Percentiles rank a stretch among this genome's conserved stretches.
Evolutionary conservation across 805 yeast genomes (phyloP).

Genomic region (Suhomyces canberraensis): DNA sequence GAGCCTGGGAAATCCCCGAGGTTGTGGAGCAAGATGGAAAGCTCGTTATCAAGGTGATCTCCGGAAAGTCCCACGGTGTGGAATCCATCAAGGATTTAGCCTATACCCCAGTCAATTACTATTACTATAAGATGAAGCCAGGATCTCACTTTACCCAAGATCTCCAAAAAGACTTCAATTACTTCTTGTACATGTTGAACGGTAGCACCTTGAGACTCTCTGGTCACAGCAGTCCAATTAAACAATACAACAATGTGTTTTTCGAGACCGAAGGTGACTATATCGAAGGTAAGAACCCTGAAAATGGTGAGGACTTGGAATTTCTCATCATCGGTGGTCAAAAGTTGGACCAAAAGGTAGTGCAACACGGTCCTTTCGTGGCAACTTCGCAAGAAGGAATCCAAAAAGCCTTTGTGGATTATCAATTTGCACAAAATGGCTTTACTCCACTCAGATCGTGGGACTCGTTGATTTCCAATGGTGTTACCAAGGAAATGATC

Average conservation of each 20-base stretch:
- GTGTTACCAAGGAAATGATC: conserved; percentile 42
- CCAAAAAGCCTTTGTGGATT: conserved; percentile 67
- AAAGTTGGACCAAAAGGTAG: conserved; percentile 66
- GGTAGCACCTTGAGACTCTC: conserved; percentile 51
- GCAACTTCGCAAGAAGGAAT: conserved; percentile 66
- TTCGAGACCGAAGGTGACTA: conserved; percentile 67
- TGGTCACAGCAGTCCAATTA: conserved; percentile 22
- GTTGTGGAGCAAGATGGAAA: conserved; percentile 61
- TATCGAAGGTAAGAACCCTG: conserved; percentile 40
- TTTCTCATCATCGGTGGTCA: conserved; percentile 78
- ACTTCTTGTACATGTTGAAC: conserved; percentile 62
- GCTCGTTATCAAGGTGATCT: conserved; percentile 65
- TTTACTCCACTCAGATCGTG: conserved; percentile 65
- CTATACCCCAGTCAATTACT: conserved; percentile 75
- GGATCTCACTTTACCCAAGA: conserved; percentile 63
- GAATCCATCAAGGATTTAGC: conserved; percentile 72
- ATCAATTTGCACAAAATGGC: conserved; percentile 65
- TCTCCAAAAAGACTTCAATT: conserved; percentile 59
- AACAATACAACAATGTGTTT: conserved; percentile 52
- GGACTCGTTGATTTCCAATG: conserved; percentile 46
- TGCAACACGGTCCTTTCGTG: conserved; percentile 92
- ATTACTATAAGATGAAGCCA: conserved; percentile 61
- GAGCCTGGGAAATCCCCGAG: conserved; percentile 65
- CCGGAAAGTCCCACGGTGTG: conserved; percentile 76
- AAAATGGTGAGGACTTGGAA: conserved; percentile 41